phyloP scores from a whole-genome alignment of 805 yeast genomes.

The Kodamaea restingae region DNA sequence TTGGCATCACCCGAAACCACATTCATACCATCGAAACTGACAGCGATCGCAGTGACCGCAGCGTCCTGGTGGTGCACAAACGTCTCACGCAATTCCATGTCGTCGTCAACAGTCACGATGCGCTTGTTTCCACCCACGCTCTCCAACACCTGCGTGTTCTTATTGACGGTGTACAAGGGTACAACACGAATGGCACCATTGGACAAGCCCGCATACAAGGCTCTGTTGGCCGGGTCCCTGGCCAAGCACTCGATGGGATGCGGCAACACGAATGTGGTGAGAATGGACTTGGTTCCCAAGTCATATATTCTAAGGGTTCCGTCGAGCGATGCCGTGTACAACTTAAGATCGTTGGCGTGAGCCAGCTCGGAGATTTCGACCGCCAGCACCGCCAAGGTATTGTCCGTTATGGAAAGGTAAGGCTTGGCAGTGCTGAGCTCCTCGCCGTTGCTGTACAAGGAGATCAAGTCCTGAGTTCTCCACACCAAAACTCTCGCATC shows the following conservation, averaged over 20 bases:
- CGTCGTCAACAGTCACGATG: slow-evolving; percentile 49
- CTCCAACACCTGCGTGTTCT: slow-evolving; percentile 43
- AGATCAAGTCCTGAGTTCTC: slow-evolving; percentile 60
- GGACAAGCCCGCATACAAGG: slow-evolving; percentile 62
- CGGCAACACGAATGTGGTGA: slow-evolving; percentile 71
- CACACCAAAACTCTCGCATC: slow-evolving; percentile 80
- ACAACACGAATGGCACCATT: slow-evolving; percentile 60
- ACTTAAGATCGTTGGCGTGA: slow-evolving; percentile 51
- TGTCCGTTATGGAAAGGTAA: slow-evolving; percentile 55
- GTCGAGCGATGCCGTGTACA: slow-evolving; percentile 71
- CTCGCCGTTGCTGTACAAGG: slow-evolving; percentile 25
- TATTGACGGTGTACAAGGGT: slow-evolving; percentile 43
- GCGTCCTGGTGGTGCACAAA: slow-evolving; percentile 46
- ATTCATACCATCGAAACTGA: slow-evolving; percentile 72
- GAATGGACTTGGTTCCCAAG: slow-evolving; percentile 40
- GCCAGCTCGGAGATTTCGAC: slow-evolving; percentile 49
- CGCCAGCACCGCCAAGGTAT: slow-evolving; percentile 51
- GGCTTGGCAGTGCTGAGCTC: slow-evolving; percentile 48
- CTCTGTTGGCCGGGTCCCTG: slow-evolving; percentile 76
- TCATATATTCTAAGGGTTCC: slow-evolving; percentile 72
- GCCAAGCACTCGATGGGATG: slow-evolving; percentile 53
- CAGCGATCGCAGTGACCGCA: slow-evolving; percentile 43
- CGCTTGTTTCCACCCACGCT: slow-evolving; percentile 57
- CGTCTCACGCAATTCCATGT: slow-evolving; percentile 46
- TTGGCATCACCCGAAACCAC: slow-evolving; percentile 67